Percentiles rank a stretch among this genome's conserved stretches.
Evolutionary conservation across 1,284 basidiomycete genomes (phyloP).

Genomic region (Rhodotorula mucilaginosa): DNA sequence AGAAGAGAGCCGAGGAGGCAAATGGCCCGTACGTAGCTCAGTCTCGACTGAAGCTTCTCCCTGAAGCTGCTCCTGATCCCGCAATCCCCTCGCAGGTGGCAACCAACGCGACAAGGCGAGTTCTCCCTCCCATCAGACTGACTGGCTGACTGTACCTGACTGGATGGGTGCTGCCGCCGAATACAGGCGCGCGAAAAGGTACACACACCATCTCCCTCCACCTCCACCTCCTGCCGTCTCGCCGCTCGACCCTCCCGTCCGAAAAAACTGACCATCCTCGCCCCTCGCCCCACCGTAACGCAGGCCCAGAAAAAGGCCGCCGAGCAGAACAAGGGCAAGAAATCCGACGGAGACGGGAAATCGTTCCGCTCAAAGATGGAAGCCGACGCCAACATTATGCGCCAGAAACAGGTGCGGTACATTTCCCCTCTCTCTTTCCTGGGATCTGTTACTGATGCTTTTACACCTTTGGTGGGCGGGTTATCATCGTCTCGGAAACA

Average conservation of each 20-base stretch:
- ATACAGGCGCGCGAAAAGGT: conserved; percentile 18
- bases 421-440: background rate
- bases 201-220: no score
- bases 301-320: conserved; percentile 22
- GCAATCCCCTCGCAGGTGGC: conserved; percentile 6
- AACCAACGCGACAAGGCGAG: conserved; percentile 33
- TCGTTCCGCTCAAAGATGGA: conserved; percentile 16
- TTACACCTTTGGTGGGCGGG: no score
- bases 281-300: no score
- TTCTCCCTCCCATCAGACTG: background rate
- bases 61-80: background rate
- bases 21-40: conserved; percentile 13
- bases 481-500: background rate
- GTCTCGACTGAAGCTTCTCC: background rate
- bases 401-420: conserved; percentile 15
- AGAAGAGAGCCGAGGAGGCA: no score
- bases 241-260: background rate
- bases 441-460: no score
- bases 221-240: background rate
- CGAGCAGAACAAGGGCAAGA: conserved; percentile 7
- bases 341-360: conserved; percentile 15
- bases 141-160: no score
- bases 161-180: background rate
- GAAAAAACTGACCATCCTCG: no score
- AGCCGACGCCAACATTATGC: conserved; percentile 24